Base-by-base conservation (phyloP, 225 moss, liverwort and hornwort species). In the Pseudoscleropodium purum region DNA sequence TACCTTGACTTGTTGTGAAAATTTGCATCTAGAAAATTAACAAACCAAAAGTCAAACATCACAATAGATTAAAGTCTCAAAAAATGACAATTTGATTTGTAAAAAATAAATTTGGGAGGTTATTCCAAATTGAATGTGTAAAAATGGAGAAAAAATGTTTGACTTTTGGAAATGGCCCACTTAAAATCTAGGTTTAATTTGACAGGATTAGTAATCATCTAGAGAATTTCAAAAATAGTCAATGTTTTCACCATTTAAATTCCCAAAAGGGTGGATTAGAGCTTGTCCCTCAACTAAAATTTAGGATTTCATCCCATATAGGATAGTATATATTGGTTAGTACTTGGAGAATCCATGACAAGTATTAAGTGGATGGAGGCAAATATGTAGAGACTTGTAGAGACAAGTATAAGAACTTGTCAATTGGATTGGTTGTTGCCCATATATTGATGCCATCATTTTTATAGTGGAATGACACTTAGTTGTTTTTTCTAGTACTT, bases 391-490 rank as follows among this genome's bases (percentile, higher is more conserved):
- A 12, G n/a, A 70, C 39, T 70, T 39, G 7, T 70, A 39, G 17
- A 10, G 5, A 17, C 5, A 10, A 45, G 10, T 45, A 45, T 9
- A 29, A 74, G 15, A 29, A 45, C 45, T 45, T 10, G 45, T 74
- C 0, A 3, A 0, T 74, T 45, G 10, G 15, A 2, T 41, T 26
- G 45, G 4, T n/a, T 23, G 7, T 69, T n/a, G n/a, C n/a, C 5
- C 3, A 8, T 34, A 65, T 10, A 66, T 66, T 18, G 10, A 66
- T 66, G 34, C 36, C 36, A 36, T 66, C 8, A 20, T 6, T 68
- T 66, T 68, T 68, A 37, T 37, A 37, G 7, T 29, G 1, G 6
- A 75, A 75, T 47, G 17, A 18, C 6, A 45, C 18, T 74, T 10
- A 27, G 8, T 20, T 34, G 11, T 59, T 59, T 23, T 13, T 69